Base-by-base conservation (phyloP, 208 protist genomes). In the Acanthamoeba culbertsoni region DNA sequence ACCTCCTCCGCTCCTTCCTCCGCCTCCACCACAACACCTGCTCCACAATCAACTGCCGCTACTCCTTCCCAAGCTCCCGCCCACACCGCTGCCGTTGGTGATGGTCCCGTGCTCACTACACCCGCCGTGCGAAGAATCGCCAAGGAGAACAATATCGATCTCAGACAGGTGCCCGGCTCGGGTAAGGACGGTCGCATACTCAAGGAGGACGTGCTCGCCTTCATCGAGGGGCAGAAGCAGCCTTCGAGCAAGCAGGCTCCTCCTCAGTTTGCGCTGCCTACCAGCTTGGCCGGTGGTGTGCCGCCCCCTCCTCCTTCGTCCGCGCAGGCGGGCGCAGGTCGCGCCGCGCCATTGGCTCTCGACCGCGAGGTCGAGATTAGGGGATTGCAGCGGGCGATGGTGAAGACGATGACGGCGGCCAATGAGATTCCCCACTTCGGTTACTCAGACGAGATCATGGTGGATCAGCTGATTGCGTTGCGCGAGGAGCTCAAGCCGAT, bases 331-430 rank as follows among this genome's bases (percentile, higher is more conserved):
- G 42, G 63, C 68, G 62, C 23, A 46, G 53, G 45, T 43, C 48
- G 43, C 46, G 51, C 68, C 33, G 77, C 35, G 26, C 33, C 23
- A 53, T 10, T 3, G 42, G 35, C 7, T 6, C 48, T 3, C 48
- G 51, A 28, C 62, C 18, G 6, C 6, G 59, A 48, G 35, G 33
- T 71, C 23, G 77, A 45, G 59, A 59, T 95, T 20, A 55, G 84
- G 51, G 93, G 94, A 73, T 79, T 86, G 53, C 62, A 59, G 33
- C 96, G 59, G 88, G 95, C 95, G 2, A 99, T 99, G 98, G 97
- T 98, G 53, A 98, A 97, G 94, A 96, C 96, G 16, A 99, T 99
- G 98, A 98, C 95, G 35, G 96, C 97, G 53, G 96, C 98, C 7
- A 94, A 94, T 2, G 53, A 43, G 16, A 97, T 99, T 75, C 98